Conservation (phyloP, 176 grass and related monocot genomes). For the Rhynchospora breviuscula region DNA sequence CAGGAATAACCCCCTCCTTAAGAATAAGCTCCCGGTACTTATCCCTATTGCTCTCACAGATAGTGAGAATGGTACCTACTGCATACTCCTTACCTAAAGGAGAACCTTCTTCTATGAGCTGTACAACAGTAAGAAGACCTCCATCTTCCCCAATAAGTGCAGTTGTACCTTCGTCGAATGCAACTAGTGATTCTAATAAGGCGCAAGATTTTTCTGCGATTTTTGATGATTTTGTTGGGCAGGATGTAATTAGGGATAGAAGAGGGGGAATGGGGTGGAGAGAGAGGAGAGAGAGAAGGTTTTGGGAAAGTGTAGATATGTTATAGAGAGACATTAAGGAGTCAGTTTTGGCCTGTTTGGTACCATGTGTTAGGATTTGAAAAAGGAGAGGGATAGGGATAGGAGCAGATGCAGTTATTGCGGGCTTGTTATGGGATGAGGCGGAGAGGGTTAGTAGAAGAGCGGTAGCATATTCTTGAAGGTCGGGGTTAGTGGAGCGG, state of each 20-base stretch:
- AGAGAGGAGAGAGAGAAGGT: constrained; percentile 51
- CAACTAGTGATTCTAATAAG: constrained; percentile 70
- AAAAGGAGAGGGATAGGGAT: constrained; percentile 67
- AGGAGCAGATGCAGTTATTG: constrained; percentile 57
- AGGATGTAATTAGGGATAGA: constrained; percentile 45
- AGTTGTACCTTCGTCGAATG: constrained; percentile 49
- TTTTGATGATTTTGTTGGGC: constrained; percentile 68
- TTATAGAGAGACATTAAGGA: constrained; percentile 84
- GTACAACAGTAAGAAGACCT: constrained; percentile 71
- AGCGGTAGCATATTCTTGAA: constrained; percentile 84
- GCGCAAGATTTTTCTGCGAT: constrained; percentile 70
- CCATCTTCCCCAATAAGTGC: constrained; percentile 54
- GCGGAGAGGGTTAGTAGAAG: constrained; percentile 88
- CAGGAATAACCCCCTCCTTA: constrained; percentile 72
- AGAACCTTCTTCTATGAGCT: constrained; percentile 89
- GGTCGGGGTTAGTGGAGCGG: constrained; percentile 46
- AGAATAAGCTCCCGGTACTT: constrained; percentile 75
- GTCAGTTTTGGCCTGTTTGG: constrained; percentile 67
- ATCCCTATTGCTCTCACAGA: constrained; percentile 62
- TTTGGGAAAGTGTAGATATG: constrained; percentile 62
- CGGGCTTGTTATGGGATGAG: constrained; percentile 55
- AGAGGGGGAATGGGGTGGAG: constrained; percentile 53
- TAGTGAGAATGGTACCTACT: constrained; percentile 57
- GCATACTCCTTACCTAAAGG: constrained; percentile 65
- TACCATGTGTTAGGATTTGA: constrained; percentile 66